phyloP scores from a whole-genome alignment of 257 asterid genomes.

The Nicotiana obtusifolia region DNA sequence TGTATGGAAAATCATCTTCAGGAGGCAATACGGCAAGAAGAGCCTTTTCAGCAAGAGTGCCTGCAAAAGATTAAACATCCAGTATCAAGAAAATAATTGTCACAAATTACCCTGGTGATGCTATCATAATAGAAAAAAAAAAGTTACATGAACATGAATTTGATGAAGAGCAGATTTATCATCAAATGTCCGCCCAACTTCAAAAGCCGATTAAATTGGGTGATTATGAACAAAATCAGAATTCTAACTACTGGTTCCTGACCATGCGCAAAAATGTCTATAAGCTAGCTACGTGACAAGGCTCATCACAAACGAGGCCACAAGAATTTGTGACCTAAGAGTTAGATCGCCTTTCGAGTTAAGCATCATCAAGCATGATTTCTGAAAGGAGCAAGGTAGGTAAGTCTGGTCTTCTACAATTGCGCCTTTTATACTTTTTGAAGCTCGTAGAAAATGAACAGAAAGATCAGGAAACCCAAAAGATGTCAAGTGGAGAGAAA shows the following conservation, averaged over 20 bases:
- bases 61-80: constrained; percentile 31
- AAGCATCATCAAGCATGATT: not conserved
- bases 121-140: not conserved
- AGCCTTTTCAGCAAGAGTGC: constrained; percentile 98
- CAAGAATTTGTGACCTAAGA: not conserved
- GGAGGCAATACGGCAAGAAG: constrained; percentile 83
- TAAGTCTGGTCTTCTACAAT: not conserved
- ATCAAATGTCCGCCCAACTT: not conserved
- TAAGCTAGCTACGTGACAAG: not conserved
- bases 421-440: not conserved
- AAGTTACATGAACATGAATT: not conserved
- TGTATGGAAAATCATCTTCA: constrained; percentile 75
- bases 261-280: not conserved
- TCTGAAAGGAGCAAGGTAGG: not conserved
- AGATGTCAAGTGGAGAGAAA: not conserved
- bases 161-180: constrained; percentile 2
- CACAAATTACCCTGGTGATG: not conserved
- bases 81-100: constrained; percentile 12
- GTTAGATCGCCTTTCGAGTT: not conserved
- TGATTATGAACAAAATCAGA: not conserved
- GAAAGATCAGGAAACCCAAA: not conserved
- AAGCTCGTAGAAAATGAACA: not conserved
- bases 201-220: not conserved
- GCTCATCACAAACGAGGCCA: not conserved
- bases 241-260: not conserved